A percentile compares a stretch with the other conserved stretches of the same genome.
These are phyloP conservation scores for Irpex rosettiformis DNA, from an alignment of 1,284 basidiomycete genomes.

Conservation along the genomic window DNA sequence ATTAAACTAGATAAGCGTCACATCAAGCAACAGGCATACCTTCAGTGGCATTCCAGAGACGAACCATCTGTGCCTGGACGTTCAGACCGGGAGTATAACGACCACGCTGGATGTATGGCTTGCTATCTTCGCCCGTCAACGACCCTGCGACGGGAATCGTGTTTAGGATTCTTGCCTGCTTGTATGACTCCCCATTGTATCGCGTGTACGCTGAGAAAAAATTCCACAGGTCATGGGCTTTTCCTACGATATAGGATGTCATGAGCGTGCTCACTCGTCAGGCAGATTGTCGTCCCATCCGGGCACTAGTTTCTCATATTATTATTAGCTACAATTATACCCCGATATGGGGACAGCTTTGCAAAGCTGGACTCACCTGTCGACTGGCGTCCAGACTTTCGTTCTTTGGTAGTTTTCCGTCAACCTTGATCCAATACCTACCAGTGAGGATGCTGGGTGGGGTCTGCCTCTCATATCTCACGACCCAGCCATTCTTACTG, in stretches of 20 bases:
- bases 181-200: background rate
- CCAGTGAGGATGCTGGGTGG: slow-evolving; percentile 31
- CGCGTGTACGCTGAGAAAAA: background rate
- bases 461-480: slow-evolving; percentile 23
- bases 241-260: background rate
- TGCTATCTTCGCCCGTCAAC: slow-evolving; percentile 7
- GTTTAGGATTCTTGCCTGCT: slow-evolving; percentile 29
- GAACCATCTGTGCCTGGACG: slow-evolving; percentile 21
- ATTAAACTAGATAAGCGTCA: background rate
- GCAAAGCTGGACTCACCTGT: slow-evolving; percentile 16
- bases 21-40: slow-evolving; percentile 9
- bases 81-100: slow-evolving; percentile 22
- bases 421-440: slow-evolving; percentile 27
- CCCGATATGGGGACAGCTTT: background rate
- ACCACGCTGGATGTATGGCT: slow-evolving; percentile 15
- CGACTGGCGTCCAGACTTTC: slow-evolving; percentile 20
- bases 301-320: slow-evolving; percentile 25
- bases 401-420: slow-evolving; percentile 24
- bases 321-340: background rate
- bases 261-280: slow-evolving; percentile 25
- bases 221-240: background rate
- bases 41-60: slow-evolving; percentile 16
- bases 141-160: slow-evolving; percentile 37
- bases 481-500: slow-evolving; percentile 18
- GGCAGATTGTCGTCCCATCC: slow-evolving; percentile 33